Conservation (phyloP, 306 rosid species). For the Parietaria judaica region DNA sequence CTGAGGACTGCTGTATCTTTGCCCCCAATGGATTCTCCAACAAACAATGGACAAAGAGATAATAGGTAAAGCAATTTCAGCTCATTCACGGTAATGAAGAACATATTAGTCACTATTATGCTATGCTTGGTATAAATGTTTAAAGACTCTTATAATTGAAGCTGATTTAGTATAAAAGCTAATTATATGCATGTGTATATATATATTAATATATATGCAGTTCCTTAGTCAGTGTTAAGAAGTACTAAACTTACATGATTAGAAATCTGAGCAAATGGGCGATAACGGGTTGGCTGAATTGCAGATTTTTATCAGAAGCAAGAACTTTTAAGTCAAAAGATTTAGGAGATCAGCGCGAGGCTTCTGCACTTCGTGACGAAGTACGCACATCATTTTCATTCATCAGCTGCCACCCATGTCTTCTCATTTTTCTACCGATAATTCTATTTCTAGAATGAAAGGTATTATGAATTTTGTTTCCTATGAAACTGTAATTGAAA, state of each 20-base stretch:
- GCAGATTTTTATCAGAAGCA: slow-evolving; percentile 57
- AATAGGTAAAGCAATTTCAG: slow-evolving; percentile 37
- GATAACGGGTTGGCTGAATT: slow-evolving; percentile 15
- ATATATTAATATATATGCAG: neutral
- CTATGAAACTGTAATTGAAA: slow-evolving; percentile 8
- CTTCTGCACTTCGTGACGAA: slow-evolving; percentile 81
- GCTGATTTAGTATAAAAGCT: neutral
- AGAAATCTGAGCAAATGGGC: neutral
- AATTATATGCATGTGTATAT: too few species aligned
- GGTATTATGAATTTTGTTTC: neutral
- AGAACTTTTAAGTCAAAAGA: slow-evolving; percentile 42
- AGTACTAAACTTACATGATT: neutral
- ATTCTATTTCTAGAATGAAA: neutral
- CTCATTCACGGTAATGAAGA: neutral
- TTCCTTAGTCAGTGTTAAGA: neutral
- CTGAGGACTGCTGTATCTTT: slow-evolving; percentile 45
- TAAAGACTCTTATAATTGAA: neutral
- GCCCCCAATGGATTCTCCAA: slow-evolving; percentile 55
- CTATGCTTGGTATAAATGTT: too few species aligned
- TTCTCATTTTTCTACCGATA: neutral
- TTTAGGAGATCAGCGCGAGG: slow-evolving; percentile 53
- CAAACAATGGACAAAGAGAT: slow-evolving; percentile 33
- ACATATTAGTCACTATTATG: neutral
- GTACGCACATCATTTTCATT: slow-evolving; percentile 29
- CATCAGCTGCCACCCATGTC: neutral